These are phyloP conservation scores for Apiotrichum brassicae DNA, from an alignment of 1,284 basidiomycete genomes.

Conservation along the genomic window DNA sequence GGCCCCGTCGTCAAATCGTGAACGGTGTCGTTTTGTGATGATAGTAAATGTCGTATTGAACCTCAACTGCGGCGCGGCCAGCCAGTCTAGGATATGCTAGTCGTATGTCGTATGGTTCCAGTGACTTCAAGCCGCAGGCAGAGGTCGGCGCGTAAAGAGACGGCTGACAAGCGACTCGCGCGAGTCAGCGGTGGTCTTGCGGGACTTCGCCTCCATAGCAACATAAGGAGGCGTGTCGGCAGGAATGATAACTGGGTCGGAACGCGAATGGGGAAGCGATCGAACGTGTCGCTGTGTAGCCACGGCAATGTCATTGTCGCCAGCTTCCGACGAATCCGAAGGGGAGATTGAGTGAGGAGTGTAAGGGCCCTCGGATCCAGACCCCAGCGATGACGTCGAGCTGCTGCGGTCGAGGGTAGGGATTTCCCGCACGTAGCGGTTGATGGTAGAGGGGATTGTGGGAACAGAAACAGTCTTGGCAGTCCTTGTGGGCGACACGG, in stretches of 20 bases:
- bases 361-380: conserved; percentile 33
- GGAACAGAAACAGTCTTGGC: neutral
- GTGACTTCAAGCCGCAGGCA: neutral
- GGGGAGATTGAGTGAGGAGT: conserved; percentile 21
- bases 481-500: conserved; percentile 10
- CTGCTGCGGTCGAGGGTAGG: conserved; percentile 46
- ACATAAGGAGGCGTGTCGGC: neutral
- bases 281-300: no score
- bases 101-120: neutral
- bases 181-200: conserved; percentile 1
- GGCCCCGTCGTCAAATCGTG: neutral
- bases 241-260: conserved; percentile 1
- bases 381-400: conserved; percentile 42
- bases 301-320: no score
- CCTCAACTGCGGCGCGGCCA: neutral
- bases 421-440: conserved; percentile 10
- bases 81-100: neutral
- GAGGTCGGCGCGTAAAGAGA: conserved; percentile 11
- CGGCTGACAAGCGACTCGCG: conserved; percentile 14
- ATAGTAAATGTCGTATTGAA: neutral
- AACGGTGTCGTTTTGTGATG: neutral
- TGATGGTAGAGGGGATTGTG: neutral
- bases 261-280: neutral
- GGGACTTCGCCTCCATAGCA: neutral
- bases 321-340: no score